Evolutionary conservation across 1,139 yeast genomes (phyloP), one percentile per base, ranked within the genome.

Genomic region (Hyphopichia pseudoburtonii): DNA sequence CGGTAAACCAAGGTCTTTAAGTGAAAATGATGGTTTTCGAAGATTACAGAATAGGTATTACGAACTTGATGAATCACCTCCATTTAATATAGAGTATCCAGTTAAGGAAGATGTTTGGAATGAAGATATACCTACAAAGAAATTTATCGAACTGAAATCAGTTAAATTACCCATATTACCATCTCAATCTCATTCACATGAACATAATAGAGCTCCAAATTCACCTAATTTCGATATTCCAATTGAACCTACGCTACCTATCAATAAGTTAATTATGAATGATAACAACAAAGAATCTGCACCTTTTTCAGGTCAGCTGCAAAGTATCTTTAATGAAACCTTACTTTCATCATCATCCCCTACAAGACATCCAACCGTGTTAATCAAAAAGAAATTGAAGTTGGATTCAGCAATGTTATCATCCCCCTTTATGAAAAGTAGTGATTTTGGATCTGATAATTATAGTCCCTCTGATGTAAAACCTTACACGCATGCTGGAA

Each of bases 261-360:
- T n/a, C n/a, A n/a, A n/a, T n/a, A n/a, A n/a, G n/a, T n/a, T n/a
- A n/a, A 21, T 7, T 21, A 21, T 7, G 7, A 21, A 21, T 21
- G 10, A 21, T 21, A 21, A 21, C 15, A 29, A 10, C 5, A 18
- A 29, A n/a, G 24, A 29, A 17, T n/a, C 15, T 7, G 17, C 24
- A 17, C 32, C 32, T 8, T 28, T 28, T 6, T 38, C 48, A 4
- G 39, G 35, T 7, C 46, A 45, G 30, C 38, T 40, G 23, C 55
- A 47, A 26, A 52, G 57, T 38, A 27, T 44, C 3, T 48, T 55
- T 32, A 55, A 54, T 35, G 57, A 39, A 10, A 51, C 59, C 5
- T 39, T 53, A 26, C 26, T 52, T 3, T 50, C 48, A 41, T 33
- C 50, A 3, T 42, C 47, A 15, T 47, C 56, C 3, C 47, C 51